Base-by-base conservation (phyloP, 495 filamentous ascomycete species). In the Clohesyomyces aquaticus region DNA sequence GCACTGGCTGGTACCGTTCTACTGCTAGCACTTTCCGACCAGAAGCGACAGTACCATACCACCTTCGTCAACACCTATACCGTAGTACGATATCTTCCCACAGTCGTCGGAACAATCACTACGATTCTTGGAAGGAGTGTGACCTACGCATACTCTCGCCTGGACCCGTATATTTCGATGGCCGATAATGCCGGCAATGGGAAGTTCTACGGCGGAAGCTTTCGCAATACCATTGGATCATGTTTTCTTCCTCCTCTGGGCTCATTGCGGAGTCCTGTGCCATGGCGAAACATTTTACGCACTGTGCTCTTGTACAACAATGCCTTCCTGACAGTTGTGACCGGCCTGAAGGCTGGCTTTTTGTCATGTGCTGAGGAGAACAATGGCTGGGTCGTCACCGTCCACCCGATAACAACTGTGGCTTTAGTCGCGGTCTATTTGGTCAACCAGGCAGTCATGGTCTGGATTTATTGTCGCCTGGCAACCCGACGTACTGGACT, bases 101-200 rank as follows among this genome's bases (percentile, higher is more conserved):
- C 4, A 4, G 8, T 47, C 8, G 21, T 47, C 18, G 43, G 43
- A n/a, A 18, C 43, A n/a, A 47, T 47, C 16, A 47, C 43, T 22
- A n/a, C 8, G 43, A 8, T 47, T n/a, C 16, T 22, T 4, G 14
- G 21, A 8, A 6, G 43, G 18, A 18, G 16, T n/a, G n/a, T 47
- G 18, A 18, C 21, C n/a, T n/a, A 47, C 21, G 14, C 43, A 47
- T 47, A 8, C 21, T n/a, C 6, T 47, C 43, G 43, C 4, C 43
- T 47, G 4, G 35, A 47, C 16, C 43, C 43, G 16, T 47, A 47
- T 22, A 47, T 47, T 8, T 6, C n/a, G n/a, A 47, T 47, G 43
- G 43, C 43, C 4, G 43, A 47, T n/a, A 18, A n/a, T 4, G 21
- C 8, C 8, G 21, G 21, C 8, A n/a, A 47, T 6, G 14, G 8